Percentiles rank a stretch among this genome's conserved stretches.
phyloP scores from a whole-genome alignment of 1,284 basidiomycete genomes.

The Ceratobasidium sp. region DNA sequence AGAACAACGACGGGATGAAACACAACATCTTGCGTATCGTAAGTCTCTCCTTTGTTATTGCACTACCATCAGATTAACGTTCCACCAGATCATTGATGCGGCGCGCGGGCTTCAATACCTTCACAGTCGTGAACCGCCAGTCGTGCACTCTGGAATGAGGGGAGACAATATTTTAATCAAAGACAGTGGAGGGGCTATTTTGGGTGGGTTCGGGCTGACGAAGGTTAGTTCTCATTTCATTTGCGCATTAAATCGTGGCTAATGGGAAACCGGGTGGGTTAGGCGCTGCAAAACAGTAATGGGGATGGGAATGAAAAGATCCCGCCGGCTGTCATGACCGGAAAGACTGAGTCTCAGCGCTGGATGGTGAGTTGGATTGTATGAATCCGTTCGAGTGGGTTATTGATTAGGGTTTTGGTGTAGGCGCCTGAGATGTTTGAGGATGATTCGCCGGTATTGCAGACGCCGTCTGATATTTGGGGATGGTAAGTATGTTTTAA shows the following conservation, averaged over 20 bases:
- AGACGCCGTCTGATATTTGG: constrained; percentile 31
- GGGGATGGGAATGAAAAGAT: neutral
- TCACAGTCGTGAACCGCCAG: constrained; percentile 20
- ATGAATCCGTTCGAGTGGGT: neutral
- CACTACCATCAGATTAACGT: neutral
- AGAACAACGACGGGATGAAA: constrained; percentile 12
- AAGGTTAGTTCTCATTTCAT: constrained; percentile 4
- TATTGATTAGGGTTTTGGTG: neutral
- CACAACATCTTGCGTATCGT: constrained; percentile 39
- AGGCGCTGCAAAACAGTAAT: neutral
- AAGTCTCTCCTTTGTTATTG: neutral
- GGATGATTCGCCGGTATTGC: constrained; percentile 3
- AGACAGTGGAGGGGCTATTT: constrained; percentile 26
- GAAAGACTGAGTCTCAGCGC: constrained; percentile 32
- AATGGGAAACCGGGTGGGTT: neutral
- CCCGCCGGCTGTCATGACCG: constrained; percentile 33
- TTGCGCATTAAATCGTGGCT: too few species aligned
- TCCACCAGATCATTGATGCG: constrained; percentile 19
- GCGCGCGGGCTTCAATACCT: constrained; percentile 33
- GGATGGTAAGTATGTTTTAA: constrained; percentile 28
- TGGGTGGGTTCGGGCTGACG: constrained; percentile 36
- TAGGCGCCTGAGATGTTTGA: constrained; percentile 32
- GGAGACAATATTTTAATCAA: constrained; percentile 33
- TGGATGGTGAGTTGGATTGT: constrained; percentile 24
- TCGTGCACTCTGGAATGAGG: constrained; percentile 31